Base-by-base conservation (phyloP, 1,284 basidiomycete species). In the Ustilago xerochloae region DNA sequence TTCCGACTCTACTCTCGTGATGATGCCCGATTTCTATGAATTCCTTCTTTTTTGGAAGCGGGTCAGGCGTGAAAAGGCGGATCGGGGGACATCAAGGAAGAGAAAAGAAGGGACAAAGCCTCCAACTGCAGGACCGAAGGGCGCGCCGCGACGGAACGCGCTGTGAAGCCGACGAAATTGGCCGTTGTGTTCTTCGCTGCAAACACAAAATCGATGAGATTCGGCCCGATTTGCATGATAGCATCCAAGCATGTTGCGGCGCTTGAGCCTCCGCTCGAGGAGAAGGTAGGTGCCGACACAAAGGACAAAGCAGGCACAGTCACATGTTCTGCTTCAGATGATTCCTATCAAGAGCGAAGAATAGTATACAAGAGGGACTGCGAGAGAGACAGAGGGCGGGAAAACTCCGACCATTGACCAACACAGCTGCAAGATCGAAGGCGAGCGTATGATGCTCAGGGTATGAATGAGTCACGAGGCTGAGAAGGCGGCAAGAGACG, bases 1-100 rank as follows among this genome's bases (percentile, higher is more conserved):
- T 54, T 54, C 38, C 38, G n/a, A 43, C 18, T 50, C n/a, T 15
- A n/a, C 49, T 33, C 47, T 49, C 28, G 35, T 28, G 47, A 30
- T n/a, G 28, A 18, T 10, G 2, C 56, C 56, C 56, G 56, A 58
- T 58, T 43, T 50, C 18, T 38, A 58, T 26, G 26, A 41, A 38
- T 38, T 32, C 18, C 32, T 20, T 16, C n/a, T 41, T 28, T 36
- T 47, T 12, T 33, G 15, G 16, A 46, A 29, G 24, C 45, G 8
- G n/a, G 26, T n/a, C 28, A 15, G 16, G 10, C 10, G 6, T 43
- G 15, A 36, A 7, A 36, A 36, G 7, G 35, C 24, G 16, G 38
- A 46, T 46, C 41, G 54, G 54, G 54, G 32, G 43, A 48, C 54
- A 57, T 41, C 30, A 43, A n/a, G n/a, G n/a, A n/a, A n/a, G 13